These are phyloP conservation scores for Cucumis sativus DNA, from an alignment of 306 rosid genomes.

Conservation along the genomic window Cucumber_9930_V3 NC_026660.2:28112501-28113000, in stretches of 20 bases:
- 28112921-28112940: not conserved
- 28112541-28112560: slow-evolving; percentile 32
- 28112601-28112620: not conserved
- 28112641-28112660: not conserved
- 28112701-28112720: not conserved
- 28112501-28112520: slow-evolving; percentile 11
- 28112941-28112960: too few species aligned
- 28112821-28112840: not conserved
- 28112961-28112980: too few species aligned
- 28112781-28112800: not conserved
- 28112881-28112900: too few species aligned
- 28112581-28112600: slow-evolving; percentile 38
- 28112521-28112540: slow-evolving; percentile 40
- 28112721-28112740: not conserved
- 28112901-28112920: not conserved
- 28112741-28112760: not conserved
- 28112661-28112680: not conserved
- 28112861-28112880: too few species aligned
- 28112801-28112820: not conserved
- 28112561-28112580: slow-evolving; percentile 29
- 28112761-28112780: not conserved
- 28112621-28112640: not conserved
- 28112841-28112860: too few species aligned
- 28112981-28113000: too few species aligned
- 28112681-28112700: too few species aligned